Evolutionary conservation across 176 grass and related monocot species (phyloP).

Genomic region (Tuctoria greenei): DNA sequence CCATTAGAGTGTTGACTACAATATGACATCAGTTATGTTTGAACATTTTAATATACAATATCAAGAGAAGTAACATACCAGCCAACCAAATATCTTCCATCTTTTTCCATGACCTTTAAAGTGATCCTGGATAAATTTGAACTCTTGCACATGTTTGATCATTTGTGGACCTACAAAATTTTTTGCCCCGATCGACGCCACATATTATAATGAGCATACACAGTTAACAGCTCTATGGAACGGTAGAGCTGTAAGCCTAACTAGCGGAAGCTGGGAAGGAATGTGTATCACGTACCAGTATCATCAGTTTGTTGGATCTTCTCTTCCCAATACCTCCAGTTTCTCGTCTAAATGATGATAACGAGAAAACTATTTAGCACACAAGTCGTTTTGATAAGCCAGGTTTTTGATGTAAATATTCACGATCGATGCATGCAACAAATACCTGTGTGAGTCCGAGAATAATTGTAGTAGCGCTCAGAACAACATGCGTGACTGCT

Average conservation of each 20-base stretch:
- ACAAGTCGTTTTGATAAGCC: neutral
- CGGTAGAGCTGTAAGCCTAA: neutral
- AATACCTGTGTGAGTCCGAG: conserved; percentile 67
- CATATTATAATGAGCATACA: neutral
- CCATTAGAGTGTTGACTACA: no score
- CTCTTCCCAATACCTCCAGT: conserved; percentile 66
- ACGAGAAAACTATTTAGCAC: neutral
- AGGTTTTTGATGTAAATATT: neutral
- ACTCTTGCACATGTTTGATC: conserved; percentile 50
- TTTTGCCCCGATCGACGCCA: neutral
- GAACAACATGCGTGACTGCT: conserved; percentile 70
- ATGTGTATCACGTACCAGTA: conserved; percentile 33
- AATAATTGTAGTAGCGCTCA: conserved; percentile 66
- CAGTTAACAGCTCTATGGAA: neutral
- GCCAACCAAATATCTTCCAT: conserved; percentile 49
- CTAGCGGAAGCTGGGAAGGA: neutral
- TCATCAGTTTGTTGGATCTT: conserved; percentile 42
- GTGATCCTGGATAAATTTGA: conserved; percentile 46
- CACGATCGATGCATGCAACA: neutral
- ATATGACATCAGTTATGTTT: neutral
- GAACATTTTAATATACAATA: neutral
- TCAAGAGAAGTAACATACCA: conserved; percentile 30
- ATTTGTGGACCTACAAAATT: conserved; percentile 41
- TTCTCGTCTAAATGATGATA: conserved; percentile 44
- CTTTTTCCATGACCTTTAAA: conserved; percentile 50